Evolutionary conservation across 2,329 filamentous ascomycete genomes (phyloP).

Genomic region (Exserohilum rostratum): DNA sequence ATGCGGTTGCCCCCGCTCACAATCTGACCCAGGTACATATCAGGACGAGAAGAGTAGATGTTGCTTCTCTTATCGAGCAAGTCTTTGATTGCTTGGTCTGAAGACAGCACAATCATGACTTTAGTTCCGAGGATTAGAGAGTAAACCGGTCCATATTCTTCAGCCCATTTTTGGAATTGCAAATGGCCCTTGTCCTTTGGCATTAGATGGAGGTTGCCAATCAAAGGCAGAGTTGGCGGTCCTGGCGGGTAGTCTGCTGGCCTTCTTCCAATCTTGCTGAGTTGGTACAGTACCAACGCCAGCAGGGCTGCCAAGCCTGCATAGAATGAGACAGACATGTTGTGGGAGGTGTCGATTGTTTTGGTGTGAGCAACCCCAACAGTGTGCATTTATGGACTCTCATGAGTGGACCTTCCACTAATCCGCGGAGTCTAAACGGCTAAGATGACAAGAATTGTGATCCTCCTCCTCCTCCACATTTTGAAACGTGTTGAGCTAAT

Average conservation of each 20-base stretch:
- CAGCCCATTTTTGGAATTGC: conserved; percentile 60
- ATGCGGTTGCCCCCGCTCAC: conserved; percentile 17
- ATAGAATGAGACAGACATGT: conserved; percentile 8
- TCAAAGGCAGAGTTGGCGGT: conserved; percentile 57
- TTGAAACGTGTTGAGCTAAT: too few relatives aligned
- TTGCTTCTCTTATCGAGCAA: conserved; percentile 58
- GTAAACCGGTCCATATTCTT: conserved; percentile 59
- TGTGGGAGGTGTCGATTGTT: neutral
- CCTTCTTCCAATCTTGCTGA: conserved; percentile 30
- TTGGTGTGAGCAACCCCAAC: too few relatives aligned
- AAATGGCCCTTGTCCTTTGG: conserved; percentile 51
- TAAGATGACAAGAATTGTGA: too few relatives aligned
- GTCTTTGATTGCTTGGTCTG: conserved; percentile 56
- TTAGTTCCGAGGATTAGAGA: conserved; percentile 59
- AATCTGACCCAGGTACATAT: conserved; percentile 26
- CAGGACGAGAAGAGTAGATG: conserved; percentile 58
- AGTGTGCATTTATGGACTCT: too few relatives aligned
- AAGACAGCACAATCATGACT: conserved; percentile 56
- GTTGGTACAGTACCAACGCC: conserved; percentile 4
- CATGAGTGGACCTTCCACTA: too few relatives aligned
- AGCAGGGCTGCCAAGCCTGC: neutral
- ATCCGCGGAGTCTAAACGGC: too few relatives aligned
- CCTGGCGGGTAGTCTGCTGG: conserved; percentile 55
- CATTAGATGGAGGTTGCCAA: conserved; percentile 61
- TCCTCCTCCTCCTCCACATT: too few relatives aligned